Conservation (phyloP, 1,139 yeast species). For the Lodderomyces oxycetoniae region DNA sequence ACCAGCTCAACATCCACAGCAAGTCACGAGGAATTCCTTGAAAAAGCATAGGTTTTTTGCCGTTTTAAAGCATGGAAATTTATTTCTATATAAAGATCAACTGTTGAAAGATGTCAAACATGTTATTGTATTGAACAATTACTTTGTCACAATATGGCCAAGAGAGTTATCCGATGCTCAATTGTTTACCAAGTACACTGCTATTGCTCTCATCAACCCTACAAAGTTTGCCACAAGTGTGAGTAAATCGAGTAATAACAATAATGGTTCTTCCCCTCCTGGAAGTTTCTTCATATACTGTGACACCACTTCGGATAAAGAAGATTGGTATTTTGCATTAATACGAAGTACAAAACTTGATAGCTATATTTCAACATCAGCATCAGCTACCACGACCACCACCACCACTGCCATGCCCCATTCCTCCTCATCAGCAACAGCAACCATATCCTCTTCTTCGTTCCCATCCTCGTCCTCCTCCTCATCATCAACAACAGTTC, state of each 20-base stretch:
- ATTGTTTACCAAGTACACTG: slow-evolving; percentile 71
- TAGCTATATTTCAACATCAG: not conserved
- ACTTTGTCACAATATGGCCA: slow-evolving; percentile 85
- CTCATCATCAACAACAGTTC: slow-evolving; percentile 3
- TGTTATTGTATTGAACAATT: slow-evolving; percentile 70
- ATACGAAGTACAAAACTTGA: slow-evolving; percentile 61
- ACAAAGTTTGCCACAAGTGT: not conserved
- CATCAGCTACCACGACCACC: not conserved
- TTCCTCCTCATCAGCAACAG: not conserved
- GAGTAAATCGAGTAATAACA: slow-evolving; percentile 5
- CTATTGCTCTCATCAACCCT: slow-evolving; percentile 61
- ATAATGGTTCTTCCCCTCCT: slow-evolving; percentile 48
- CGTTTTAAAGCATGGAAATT: slow-evolving; percentile 75
- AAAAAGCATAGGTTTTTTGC: slow-evolving; percentile 64
- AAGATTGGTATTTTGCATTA: slow-evolving; percentile 86
- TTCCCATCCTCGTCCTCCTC: not conserved
- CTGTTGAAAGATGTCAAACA: slow-evolving; percentile 64
- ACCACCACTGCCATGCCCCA: not conserved
- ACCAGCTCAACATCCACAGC: slow-evolving; percentile 6
- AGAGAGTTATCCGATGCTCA: slow-evolving; percentile 65
- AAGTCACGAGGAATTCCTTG: slow-evolving; percentile 17
- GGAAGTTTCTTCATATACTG: slow-evolving; percentile 69
- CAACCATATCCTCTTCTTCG: not conserved
- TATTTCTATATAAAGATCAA: slow-evolving; percentile 74
- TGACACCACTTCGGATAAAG: slow-evolving; percentile 76